Evolutionary conservation across 1,284 basidiomycete genomes (phyloP), one percentile per base, ranked within the genome.

Genomic region (Xerocomus nothofagi): DNA sequence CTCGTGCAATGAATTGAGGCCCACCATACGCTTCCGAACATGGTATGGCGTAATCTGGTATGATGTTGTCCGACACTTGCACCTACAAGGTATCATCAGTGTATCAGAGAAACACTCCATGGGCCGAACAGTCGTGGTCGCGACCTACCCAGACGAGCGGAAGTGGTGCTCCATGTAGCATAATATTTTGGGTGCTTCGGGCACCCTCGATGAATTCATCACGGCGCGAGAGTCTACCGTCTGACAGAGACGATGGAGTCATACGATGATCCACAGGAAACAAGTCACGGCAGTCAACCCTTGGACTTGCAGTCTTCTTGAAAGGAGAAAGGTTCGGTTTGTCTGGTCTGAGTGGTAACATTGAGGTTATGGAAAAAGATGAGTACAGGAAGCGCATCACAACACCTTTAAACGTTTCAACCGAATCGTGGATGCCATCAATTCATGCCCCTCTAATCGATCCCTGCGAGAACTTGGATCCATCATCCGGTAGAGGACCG

Each of bases 1-100:
- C 61, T 11, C 62, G 53, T 26, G 61, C 66, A 32, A 64, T 37
- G 32, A 67, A 64, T 39, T 64, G 66, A 26, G 66, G 65, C 1
- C 66, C 65, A 29, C 50, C 61, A 41, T 51, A 48, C 7, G 52
- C 56, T 36, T 59, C 63, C 20, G 62, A 50, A 17, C 64, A 47
- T 14, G 66, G 62, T 4, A 64, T 50, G 11, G 65, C 66, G 48
- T 62, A 44, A 37, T 65, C 59, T 15, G 65, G 66, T 39, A 64
- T 62, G 18, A 66, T 18, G 17, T 64, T 68, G 29, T 68, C 66
- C 11, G 26, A 44, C 26, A 64, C 66, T 21, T 62, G 52, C 11
- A 64, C 65, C 61, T 65, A 38, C 9, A n/a, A 4, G 12, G 4
- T 6, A 40, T 43, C 10, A 24, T 24, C 4, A n/a, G n/a, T n/a